A percentile compares a stretch with the other conserved stretches of the same genome.
Evolutionary conservation across 148 eudicot species (phyloP).

Genomic region (Vaccinium vitisidaea): DNA sequence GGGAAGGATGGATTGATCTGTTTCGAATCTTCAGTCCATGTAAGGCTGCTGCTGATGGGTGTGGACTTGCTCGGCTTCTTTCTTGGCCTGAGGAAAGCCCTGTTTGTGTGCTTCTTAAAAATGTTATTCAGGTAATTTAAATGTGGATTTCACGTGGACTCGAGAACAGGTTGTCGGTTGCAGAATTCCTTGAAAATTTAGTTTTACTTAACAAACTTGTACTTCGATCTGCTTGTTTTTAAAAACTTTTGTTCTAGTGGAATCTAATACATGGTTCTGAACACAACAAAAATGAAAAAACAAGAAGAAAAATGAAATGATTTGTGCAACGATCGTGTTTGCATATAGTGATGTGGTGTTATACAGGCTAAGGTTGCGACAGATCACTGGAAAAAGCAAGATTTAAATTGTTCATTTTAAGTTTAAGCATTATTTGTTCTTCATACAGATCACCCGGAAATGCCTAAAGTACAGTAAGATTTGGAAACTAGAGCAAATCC

Average conservation of each 20-base stretch:
- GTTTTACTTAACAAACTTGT: not conserved
- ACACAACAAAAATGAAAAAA: not conserved
- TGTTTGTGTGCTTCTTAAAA: not conserved
- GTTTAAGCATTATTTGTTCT: not conserved
- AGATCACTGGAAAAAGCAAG: not conserved
- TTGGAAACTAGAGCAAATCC: not conserved
- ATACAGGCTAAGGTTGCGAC: not conserved
- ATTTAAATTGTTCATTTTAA: not conserved
- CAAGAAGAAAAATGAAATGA: not conserved
- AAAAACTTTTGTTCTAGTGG: not conserved
- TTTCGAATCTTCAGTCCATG: not conserved
- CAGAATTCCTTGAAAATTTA: not conserved
- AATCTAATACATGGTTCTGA: not conserved
- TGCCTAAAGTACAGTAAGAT: not conserved
- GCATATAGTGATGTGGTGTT: not conserved
- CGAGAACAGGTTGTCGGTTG: not conserved
- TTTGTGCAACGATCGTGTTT: not conserved
- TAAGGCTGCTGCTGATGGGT: not conserved
- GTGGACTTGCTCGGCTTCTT: not conserved
- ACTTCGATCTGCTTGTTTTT: not conserved
- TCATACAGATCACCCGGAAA: not conserved
- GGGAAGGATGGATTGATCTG: slow-evolving; percentile 82
- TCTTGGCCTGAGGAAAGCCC: not conserved
- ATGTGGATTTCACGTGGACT: not conserved
- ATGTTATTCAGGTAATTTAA: slow-evolving; percentile 2